Evolutionary conservation across 2,329 filamentous ascomycete genomes (phyloP).

Genomic region (Aspergillus aculeatus): DNA sequence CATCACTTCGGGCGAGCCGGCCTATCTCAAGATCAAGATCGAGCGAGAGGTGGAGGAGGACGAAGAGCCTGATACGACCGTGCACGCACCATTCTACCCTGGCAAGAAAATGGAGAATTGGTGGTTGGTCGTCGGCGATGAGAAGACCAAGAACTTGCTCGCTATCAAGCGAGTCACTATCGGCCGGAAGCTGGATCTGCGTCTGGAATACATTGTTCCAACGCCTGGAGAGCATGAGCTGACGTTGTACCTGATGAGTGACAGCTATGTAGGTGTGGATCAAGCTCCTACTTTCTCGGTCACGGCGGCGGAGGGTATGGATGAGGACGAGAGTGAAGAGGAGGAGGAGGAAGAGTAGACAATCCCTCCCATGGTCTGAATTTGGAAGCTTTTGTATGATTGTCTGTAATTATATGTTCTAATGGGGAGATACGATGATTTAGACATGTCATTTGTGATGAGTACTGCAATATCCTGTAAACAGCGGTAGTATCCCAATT

Average conservation of each 20-base stretch:
- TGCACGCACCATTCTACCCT: conserved; percentile 95
- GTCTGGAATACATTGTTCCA: conserved; percentile 84
- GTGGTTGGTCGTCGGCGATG: conserved; percentile 96
- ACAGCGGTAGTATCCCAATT: neutral
- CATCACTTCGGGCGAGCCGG: conserved; percentile 75
- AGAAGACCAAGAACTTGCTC: conserved; percentile 80
- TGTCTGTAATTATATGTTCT: conserved; percentile 17
- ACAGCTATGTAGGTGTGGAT: conserved; percentile 95
- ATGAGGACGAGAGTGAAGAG: conserved; percentile 86
- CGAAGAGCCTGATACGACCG: conserved; percentile 74
- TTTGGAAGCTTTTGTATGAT: neutral
- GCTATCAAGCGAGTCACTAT: conserved; percentile 95
- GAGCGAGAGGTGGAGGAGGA: conserved; percentile 76
- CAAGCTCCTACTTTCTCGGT: conserved; percentile 90
- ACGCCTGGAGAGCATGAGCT: conserved; percentile 81
- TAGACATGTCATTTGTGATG: too few species aligned
- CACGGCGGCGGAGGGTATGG: conserved; percentile 86
- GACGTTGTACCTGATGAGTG: conserved; percentile 93
- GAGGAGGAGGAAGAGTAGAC: conserved; percentile 54
- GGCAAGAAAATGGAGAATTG: conserved; percentile 92
- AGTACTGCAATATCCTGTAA: neutral
- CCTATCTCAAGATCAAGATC: conserved; percentile 80
- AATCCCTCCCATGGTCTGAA: neutral
- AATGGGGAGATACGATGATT: conserved; percentile 9
- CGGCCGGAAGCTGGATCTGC: conserved; percentile 71